A percentile compares a stretch with the other conserved stretches of the same genome.
Conservation (phyloP, 2,329 filamentous ascomycete species). For the Boeremia lycopersici region DNA sequence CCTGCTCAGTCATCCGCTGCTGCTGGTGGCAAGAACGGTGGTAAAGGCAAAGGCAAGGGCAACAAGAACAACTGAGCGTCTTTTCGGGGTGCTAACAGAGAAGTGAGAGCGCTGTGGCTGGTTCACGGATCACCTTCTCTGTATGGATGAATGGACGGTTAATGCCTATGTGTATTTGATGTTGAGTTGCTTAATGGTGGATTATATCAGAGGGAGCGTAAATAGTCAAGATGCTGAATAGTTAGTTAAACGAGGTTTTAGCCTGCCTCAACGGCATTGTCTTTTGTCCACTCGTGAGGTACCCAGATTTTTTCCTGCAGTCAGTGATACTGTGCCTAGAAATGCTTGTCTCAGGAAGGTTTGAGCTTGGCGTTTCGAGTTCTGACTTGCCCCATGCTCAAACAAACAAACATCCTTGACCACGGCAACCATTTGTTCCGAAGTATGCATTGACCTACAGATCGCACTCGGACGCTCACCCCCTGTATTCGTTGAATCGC, state of each 20-base stretch:
- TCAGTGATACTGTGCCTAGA: neutral
- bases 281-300: neutral
- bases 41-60: neutral
- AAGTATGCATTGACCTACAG: neutral
- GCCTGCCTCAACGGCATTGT: neutral
- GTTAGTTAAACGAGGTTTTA: slow-evolving; percentile 7
- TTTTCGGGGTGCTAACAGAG: neutral
- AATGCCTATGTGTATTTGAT: slow-evolving; percentile 8
- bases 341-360: slow-evolving; percentile 6
- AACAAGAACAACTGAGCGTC: slow-evolving; percentile 13
- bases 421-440: neutral
- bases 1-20: too few relatives aligned
- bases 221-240: slow-evolving; percentile 15
- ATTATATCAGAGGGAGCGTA: slow-evolving; percentile 5
- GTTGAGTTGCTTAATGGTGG: slow-evolving; percentile 4
- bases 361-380: slow-evolving; percentile 10
- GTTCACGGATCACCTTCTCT: slow-evolving; percentile 14
- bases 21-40: too few relatives aligned
- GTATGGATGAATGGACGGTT: slow-evolving; percentile 2
- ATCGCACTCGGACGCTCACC: too few relatives aligned
- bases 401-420: neutral
- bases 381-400: neutral
- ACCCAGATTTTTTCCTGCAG: neutral
- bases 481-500: too few relatives aligned
- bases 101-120: slow-evolving; percentile 18